Evolutionary conservation across 768 basidiomycete species (phyloP), one percentile per base, ranked within the genome.

Genomic region (Calocybe gangraenosa): DNA sequence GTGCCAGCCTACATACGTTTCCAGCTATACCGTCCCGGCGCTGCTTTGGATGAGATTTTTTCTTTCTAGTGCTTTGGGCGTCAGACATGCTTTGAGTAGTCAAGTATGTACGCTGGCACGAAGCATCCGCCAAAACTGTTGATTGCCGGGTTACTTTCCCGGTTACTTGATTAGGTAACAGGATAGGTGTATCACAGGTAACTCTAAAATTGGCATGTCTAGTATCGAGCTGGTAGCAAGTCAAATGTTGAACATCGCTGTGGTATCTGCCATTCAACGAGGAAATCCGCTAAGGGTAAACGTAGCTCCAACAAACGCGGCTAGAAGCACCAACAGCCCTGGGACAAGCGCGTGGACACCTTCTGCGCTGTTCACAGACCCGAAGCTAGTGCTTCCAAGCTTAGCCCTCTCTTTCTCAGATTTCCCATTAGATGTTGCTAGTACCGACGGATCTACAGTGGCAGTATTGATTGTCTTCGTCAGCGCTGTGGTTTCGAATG

Each of bases 401-500:
- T 54, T 25, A 30, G 41, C 8, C 33, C 54, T 45, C 17, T 59
- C 57, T 28, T 59, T 57, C 15, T 55, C 69, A 3, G 64, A 65
- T 18, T 64, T 57, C 5, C 72, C 75, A 48, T 76, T 74, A 20
- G 69, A 72, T 3, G 77, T 82, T 40, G 75, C 73, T 21, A 90
- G 60, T 0, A 73, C 71, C 3, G 63, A 51, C 1, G 74, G 66
- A 56, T 80, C 72, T n/a, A 86, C 64, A 0, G 76, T 80, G 1
- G 70, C 73, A 2, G 80, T 81, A 46, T 78, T 78, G 17, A 57
- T 58, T 18, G 63, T 65, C 51, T 76, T 76, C 5, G 82, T 83
- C 17, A 66, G 58, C 13, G 72, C 76, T 0, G 81, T 81, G 6
- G 78, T 84, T 3, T 79, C 45, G 57, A 79, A 85, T 17, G 79